Evolutionary conservation across 352 stramenopile genomes (phyloP).

Genomic region (Pythium guiyangense): DNA sequence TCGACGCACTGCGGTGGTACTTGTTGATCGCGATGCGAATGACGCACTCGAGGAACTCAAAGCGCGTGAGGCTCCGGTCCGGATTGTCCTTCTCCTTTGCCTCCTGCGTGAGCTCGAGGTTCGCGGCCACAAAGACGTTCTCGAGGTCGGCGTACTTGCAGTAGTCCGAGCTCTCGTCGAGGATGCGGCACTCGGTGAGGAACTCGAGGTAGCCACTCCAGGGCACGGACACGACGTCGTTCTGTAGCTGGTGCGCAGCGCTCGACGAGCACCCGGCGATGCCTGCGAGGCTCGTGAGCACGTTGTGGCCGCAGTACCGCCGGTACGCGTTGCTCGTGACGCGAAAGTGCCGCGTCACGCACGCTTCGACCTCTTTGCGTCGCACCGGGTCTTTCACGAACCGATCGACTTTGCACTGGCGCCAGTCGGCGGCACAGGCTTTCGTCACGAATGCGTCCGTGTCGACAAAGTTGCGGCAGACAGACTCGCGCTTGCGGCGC

Average conservation of each 20-base stretch:
- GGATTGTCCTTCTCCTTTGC: slow-evolving; percentile 80
- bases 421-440: slow-evolving; percentile 60
- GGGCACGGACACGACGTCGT: slow-evolving; percentile 62
- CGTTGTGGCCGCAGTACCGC: slow-evolving; percentile 58
- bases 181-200: slow-evolving; percentile 46
- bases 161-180: slow-evolving; percentile 67
- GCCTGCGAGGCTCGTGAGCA: slow-evolving; percentile 44
- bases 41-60: slow-evolving; percentile 74
- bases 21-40: slow-evolving; percentile 82
- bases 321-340: slow-evolving; percentile 57
- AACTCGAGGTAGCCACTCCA: slow-evolving; percentile 74
- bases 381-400: slow-evolving; percentile 62
- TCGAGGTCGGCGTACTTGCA: slow-evolving; percentile 64
- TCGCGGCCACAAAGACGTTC: slow-evolving; percentile 79
- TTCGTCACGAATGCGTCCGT: slow-evolving; percentile 65
- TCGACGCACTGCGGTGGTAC: slow-evolving; percentile 48
- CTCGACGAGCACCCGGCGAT: slow-evolving; percentile 30
- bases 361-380: slow-evolving; percentile 52
- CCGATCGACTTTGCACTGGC: slow-evolving; percentile 71
- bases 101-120: slow-evolving; percentile 72
- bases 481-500: slow-evolving; percentile 45
- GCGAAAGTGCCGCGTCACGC: slow-evolving; percentile 48
- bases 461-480: slow-evolving; percentile 59
- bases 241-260: slow-evolving; percentile 53
- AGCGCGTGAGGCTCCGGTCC: slow-evolving; percentile 68